Evolutionary conservation across 257 asterid genomes (phyloP).

Genomic region (Solanum chiquidenum): DNA sequence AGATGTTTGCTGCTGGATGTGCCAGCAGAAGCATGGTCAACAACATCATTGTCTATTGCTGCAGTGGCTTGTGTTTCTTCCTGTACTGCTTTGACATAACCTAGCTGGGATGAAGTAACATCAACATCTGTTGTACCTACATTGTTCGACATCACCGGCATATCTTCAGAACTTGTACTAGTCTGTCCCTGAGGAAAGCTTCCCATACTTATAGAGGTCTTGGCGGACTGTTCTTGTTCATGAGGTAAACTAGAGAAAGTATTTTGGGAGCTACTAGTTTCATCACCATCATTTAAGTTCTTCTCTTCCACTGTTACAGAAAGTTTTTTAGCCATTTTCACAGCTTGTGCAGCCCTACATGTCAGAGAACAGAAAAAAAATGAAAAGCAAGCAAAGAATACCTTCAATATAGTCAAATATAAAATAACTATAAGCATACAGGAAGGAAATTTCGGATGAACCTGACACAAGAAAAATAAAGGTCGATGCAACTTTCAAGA

Average conservation of each 20-base stretch:
- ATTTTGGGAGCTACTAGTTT: conserved; percentile 74
- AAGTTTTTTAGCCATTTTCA: conserved; percentile 84
- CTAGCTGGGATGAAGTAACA: conserved; percentile 22
- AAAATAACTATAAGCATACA: not conserved
- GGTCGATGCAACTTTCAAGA: conserved; percentile 90
- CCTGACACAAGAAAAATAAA: conserved; percentile 98
- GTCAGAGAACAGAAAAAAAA: conserved; percentile 6
- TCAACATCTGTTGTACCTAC: conserved; percentile 31
- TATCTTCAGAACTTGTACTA: conserved; percentile 85
- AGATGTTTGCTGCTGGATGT: conserved; percentile 48
- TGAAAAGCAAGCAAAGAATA: conserved; percentile 1
- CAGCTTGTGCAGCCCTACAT: conserved; percentile 89
- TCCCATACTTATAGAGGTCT: conserved; percentile 73
- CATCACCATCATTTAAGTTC: conserved; percentile 62
- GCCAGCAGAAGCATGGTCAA: conserved; percentile 41
- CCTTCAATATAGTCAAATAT: not conserved
- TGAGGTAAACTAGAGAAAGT: conserved; percentile 90
- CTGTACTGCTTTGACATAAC: conserved; percentile 30
- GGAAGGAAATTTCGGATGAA: conserved; percentile 8
- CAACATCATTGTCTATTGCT: conserved; percentile 40
- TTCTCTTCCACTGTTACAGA: conserved; percentile 57
- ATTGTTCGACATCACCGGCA: conserved; percentile 26
- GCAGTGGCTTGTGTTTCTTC: conserved; percentile 34
- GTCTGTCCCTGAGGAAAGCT: conserved; percentile 78
- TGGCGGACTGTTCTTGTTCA: conserved; percentile 68